A percentile compares a stretch with the other conserved stretches of the same genome.
Conservation (phyloP, 345 rosid genomes). For the Euphorbia pulcherrima region DNA sequence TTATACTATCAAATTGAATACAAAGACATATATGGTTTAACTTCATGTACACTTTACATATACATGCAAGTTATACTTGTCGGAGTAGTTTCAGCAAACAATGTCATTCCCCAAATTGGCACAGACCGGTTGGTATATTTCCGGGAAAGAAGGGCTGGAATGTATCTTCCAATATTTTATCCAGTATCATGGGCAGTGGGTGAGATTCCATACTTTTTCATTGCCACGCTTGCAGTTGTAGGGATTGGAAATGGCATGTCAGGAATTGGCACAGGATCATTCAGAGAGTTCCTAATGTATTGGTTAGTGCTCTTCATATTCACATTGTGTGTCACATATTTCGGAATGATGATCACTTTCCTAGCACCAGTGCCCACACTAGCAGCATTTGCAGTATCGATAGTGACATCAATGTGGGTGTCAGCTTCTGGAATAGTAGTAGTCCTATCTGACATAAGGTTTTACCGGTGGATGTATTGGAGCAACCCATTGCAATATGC, state of each 20-base stretch:
- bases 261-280: conserved; percentile 29
- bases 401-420: conserved; percentile 29
- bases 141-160: conserved; percentile 34
- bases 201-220: conserved; percentile 33
- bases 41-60: conserved; percentile 24
- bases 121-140: conserved; percentile 33
- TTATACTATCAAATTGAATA: conserved; percentile 25
- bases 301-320: conserved; percentile 32
- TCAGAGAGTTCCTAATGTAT: conserved; percentile 22
- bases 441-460: conserved; percentile 29
- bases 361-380: conserved; percentile 36
- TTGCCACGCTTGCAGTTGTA: conserved; percentile 27
- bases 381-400: conserved; percentile 37
- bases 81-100: conserved; percentile 33
- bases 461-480: conserved; percentile 35
- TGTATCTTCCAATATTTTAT: conserved; percentile 37
- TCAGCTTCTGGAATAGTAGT: conserved; percentile 33
- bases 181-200: conserved; percentile 36
- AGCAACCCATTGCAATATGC: conserved; percentile 33
- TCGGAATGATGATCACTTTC: conserved; percentile 41
- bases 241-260: conserved; percentile 37
- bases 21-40: conserved; percentile 21
- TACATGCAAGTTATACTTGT: conserved; percentile 36
- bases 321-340: conserved; percentile 29
- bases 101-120: conserved; percentile 34